A percentile compares a stretch with the other conserved stretches of the same genome.
Evolutionary conservation across 345 rosid genomes (phyloP).

Genomic region (Populus tremula): DNA sequence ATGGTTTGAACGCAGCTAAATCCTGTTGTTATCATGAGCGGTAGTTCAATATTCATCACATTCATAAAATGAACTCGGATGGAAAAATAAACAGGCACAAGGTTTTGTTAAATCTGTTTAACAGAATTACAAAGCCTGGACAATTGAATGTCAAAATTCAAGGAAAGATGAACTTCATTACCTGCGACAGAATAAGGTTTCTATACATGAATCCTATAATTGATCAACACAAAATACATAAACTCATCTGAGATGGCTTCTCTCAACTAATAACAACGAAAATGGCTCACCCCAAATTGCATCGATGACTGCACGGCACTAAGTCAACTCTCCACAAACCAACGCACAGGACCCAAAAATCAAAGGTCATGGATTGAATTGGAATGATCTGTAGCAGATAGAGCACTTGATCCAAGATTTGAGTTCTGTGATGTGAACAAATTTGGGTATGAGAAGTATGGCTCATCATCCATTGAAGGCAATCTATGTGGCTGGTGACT

Average conservation of each 20-base stretch:
- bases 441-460: conserved; percentile 76
- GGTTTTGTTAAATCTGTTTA: neutral
- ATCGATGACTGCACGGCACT: neutral
- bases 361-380: conserved; percentile 26
- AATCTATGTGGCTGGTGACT: conserved; percentile 62
- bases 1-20: too few species aligned
- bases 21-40: too few species aligned
- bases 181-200: neutral
- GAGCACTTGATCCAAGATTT: conserved; percentile 30
- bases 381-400: conserved; percentile 29
- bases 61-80: neutral
- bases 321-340: conserved; percentile 10
- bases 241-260: neutral
- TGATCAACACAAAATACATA: neutral
- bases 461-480: conserved; percentile 73
- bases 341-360: conserved; percentile 6
- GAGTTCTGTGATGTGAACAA: conserved; percentile 50
- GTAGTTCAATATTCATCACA: neutral
- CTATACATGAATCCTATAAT: conserved; percentile 1
- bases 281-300: neutral
- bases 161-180: neutral
- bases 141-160: neutral
- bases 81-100: neutral
- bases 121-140: too few species aligned
- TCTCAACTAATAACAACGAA: neutral